Conservation (phyloP, 1,284 basidiomycete genomes). For the Ceratobasidium theobromae region DNA sequence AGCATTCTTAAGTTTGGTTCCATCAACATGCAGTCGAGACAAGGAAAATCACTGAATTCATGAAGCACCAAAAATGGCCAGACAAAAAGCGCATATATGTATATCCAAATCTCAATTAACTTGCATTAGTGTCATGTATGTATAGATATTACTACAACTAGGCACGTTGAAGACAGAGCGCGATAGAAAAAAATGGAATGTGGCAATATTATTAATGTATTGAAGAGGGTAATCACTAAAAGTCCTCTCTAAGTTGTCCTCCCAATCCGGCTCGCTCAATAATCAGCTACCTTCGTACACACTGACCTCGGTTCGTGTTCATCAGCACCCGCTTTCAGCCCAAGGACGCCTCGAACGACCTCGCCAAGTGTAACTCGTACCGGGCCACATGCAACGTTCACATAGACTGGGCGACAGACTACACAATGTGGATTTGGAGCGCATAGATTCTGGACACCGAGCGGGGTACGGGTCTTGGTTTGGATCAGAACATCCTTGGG, state of each 20-base stretch:
- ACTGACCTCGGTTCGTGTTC: slow-evolving; percentile 62
- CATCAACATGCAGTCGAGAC: no score
- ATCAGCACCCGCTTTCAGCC: slow-evolving; percentile 44
- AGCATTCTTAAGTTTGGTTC: no score
- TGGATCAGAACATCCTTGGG: slow-evolving; percentile 70
- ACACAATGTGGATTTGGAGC: slow-evolving; percentile 75
- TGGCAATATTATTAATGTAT: no score
- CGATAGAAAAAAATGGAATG: no score
- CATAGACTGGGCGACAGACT: slow-evolving; percentile 85
- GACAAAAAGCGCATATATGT: no score
- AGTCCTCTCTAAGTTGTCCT: slow-evolving; percentile 76
- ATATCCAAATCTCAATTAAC: no score
- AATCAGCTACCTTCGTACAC: slow-evolving; percentile 84
- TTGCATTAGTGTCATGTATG: no score
- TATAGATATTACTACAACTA: no score
- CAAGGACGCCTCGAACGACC: slow-evolving; percentile 66
- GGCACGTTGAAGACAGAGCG: no score
- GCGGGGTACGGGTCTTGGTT: slow-evolving; percentile 70
- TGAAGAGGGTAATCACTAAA: no score
- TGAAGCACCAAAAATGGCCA: no score
- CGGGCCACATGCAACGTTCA: slow-evolving; percentile 69
- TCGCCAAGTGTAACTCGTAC: slow-evolving; percentile 66
- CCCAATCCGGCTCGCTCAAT: slow-evolving; percentile 85
- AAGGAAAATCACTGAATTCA: no score
- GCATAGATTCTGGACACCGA: slow-evolving; percentile 65